These are phyloP conservation scores for Monosporozyma unispora DNA, from an alignment of 805 yeast genomes.

Conservation along the genomic window DNA sequence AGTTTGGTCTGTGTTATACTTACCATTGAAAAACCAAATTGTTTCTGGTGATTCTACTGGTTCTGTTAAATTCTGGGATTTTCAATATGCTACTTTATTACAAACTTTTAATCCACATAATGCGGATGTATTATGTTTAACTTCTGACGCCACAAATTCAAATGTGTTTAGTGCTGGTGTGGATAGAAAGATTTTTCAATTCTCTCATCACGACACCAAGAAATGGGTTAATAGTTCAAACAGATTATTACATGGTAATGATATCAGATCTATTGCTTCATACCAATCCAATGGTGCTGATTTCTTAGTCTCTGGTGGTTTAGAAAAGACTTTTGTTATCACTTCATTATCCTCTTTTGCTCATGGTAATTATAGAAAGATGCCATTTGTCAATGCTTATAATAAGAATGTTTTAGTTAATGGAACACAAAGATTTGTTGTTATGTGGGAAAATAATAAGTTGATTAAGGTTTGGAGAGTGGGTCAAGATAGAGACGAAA, in stretches of 20 bases:
- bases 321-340: slow-evolving; percentile 56
- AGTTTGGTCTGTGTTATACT: slow-evolving; percentile 75
- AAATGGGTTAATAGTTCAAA: slow-evolving; percentile 74
- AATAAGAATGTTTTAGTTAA: slow-evolving; percentile 44
- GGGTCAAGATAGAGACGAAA: slow-evolving; percentile 23
- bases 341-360: slow-evolving; percentile 58
- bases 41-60: slow-evolving; percentile 98
- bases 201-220: slow-evolving; percentile 30
- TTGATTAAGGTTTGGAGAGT: slow-evolving; percentile 73
- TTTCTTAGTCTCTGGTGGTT: slow-evolving; percentile 74
- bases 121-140: slow-evolving; percentile 78
- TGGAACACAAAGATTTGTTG: slow-evolving; percentile 41
- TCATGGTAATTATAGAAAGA: slow-evolving; percentile 61
- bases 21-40: slow-evolving; percentile 58
- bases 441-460: slow-evolving; percentile 71
- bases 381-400: slow-evolving; percentile 53
- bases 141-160: slow-evolving; percentile 50
- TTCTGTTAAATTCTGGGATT: slow-evolving; percentile 85
- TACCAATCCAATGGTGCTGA: slow-evolving; percentile 62
- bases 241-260: slow-evolving; percentile 77
- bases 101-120: slow-evolving; percentile 82
- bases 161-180: slow-evolving; percentile 83
- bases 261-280: slow-evolving; percentile 66
- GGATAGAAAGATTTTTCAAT: slow-evolving; percentile 81
- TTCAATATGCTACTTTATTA: slow-evolving; percentile 59